Base-by-base conservation (phyloP, 2,329 filamentous ascomycete species). In the Eurotiales sp. region DNA sequence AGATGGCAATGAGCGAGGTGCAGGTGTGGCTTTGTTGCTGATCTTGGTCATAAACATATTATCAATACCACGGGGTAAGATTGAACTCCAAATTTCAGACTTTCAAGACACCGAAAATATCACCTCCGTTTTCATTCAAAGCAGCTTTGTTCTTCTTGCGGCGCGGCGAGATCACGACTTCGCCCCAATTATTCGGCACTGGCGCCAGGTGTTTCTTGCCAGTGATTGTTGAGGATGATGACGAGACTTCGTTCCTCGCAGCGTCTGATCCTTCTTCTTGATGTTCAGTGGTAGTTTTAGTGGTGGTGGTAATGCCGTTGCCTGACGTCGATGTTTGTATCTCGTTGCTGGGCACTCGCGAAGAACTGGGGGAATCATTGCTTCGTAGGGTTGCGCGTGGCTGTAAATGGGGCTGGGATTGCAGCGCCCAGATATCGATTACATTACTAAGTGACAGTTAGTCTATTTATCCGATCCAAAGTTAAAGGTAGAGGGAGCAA, bases 341-440 rank as follows among this genome's bases (percentile, higher is more conserved):
- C 51, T 52, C 51, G 40, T 42, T 50, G 27, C 51, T 56, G 29
- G 48, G 52, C 15, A 54, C 53, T 47, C 60, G 61, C 11, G 63
- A 65, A 10, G 64, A 58, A 1, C 61, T 59, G 19, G 62, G 56
- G 8, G 66, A 65, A 2, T 60, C 59, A 36, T 61, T 58, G 30
- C 58, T 58, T 37, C 63, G 66, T 21, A 71, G 60, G 15, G 69
- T 66, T 32, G 68, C 68, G 51, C 62, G 66, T 6, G 69, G 64
- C 56, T 66, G 68, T 25, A 71, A 63, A 49, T 70, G 67, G 19
- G 66, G 64, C 63, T 73, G 71, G 8, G 71, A 67, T 60, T 73
- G 71, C 30, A 72, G 56, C 25, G 71, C 69, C 71, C 71, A 73
- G 55, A 73, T 73, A 57, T 73, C 71, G 52, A 73, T 68, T 50